These are phyloP conservation scores for Geotrichum cucujoidarum DNA, from an alignment of 1,139 yeast genomes.

Conservation along the genomic window DNA sequence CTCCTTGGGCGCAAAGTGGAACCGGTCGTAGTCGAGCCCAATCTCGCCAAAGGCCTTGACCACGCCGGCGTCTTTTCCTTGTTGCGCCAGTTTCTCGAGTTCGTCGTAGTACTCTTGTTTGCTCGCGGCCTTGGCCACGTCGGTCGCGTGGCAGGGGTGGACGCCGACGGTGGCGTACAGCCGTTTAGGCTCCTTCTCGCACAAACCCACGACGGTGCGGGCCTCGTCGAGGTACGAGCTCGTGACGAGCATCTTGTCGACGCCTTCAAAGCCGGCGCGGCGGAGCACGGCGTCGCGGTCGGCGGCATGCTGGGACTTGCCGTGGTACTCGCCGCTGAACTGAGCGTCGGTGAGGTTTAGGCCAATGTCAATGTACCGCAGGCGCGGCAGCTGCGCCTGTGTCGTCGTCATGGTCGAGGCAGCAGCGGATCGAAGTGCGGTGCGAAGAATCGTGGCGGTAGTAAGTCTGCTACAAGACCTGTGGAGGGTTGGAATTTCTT, in stretches of 20 bases:
- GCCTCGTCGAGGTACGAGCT: slow-evolving; percentile 76
- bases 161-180: slow-evolving; percentile 76
- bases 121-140: slow-evolving; percentile 43
- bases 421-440: no score
- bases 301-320: slow-evolving; percentile 57
- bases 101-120: slow-evolving; percentile 40
- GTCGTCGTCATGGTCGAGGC: no score
- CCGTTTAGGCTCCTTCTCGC: slow-evolving; percentile 34
- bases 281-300: slow-evolving; percentile 62
- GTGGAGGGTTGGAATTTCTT: no score
- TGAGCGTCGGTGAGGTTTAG: slow-evolving; percentile 85
- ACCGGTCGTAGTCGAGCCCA: slow-evolving; percentile 88
- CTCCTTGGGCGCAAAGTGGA: slow-evolving; percentile 65
- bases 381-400: slow-evolving; percentile 12
- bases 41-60: slow-evolving; percentile 87
- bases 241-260: slow-evolving; percentile 67
- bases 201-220: slow-evolving; percentile 43
- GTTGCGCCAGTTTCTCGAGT: slow-evolving; percentile 46
- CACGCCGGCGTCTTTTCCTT: slow-evolving; percentile 41
- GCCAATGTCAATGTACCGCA: slow-evolving; percentile 35
- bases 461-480: no score
- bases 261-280: slow-evolving; percentile 64
- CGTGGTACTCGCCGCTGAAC: slow-evolving; percentile 78
- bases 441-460: no score
- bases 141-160: slow-evolving; percentile 84